phyloP scores from a whole-genome alignment of 139 green algal species.

The Chlamydomonas asymmetrica region DNA sequence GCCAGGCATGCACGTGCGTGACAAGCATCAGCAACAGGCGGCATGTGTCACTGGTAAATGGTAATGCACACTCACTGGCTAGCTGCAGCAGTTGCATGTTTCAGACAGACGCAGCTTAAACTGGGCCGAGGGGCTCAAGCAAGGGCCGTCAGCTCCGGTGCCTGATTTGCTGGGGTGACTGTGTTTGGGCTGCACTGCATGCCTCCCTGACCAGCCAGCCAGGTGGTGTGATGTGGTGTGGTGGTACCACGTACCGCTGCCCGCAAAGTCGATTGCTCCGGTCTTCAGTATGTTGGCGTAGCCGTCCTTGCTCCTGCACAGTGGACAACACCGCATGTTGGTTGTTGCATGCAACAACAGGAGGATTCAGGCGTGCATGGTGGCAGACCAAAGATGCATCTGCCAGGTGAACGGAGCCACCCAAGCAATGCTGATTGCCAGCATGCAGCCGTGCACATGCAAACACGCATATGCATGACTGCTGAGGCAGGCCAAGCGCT shows the following conservation, averaged over 20 bases:
- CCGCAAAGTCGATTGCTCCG: conserved; percentile 69
- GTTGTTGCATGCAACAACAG: too few species aligned
- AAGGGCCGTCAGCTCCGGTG: too few species aligned
- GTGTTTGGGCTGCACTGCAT: too few species aligned
- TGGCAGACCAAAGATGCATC: neutral
- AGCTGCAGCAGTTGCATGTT: neutral
- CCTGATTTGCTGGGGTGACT: too few species aligned
- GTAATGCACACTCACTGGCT: too few species aligned
- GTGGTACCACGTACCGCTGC: conserved; percentile 30
- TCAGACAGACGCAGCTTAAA: conserved; percentile 6
- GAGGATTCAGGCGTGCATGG: too few species aligned
- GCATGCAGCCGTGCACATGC: conserved; percentile 44
- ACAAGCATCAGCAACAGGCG: conserved; percentile 7
- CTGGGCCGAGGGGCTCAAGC: too few species aligned
- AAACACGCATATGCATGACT: conserved; percentile 52
- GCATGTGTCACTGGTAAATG: too few species aligned
- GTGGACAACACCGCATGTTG: neutral
- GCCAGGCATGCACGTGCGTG: conserved; percentile 33
- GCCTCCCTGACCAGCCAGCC: too few species aligned
- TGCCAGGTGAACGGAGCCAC: conserved; percentile 25
- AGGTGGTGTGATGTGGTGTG: too few species aligned
- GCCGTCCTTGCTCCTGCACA: neutral
- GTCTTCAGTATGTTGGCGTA: conserved; percentile 28
- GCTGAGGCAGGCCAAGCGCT: conserved; percentile 43
- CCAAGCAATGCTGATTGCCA: conserved; percentile 16